Conservation (phyloP, 371 early-diverging fungal genomes). For the Mucor racemosus region DNA sequence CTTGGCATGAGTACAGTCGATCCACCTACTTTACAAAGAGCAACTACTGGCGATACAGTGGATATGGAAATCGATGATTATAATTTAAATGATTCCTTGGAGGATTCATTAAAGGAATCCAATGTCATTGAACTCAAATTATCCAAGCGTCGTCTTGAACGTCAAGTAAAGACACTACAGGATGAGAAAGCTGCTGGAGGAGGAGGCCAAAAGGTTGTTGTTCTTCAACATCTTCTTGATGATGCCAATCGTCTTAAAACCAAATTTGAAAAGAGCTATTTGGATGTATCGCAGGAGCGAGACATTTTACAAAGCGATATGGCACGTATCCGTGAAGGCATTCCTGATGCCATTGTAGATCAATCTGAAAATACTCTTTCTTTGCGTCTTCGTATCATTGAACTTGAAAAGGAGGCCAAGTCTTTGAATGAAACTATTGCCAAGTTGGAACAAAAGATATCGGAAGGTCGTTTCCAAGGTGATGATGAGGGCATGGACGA, state of each 20-base stretch:
- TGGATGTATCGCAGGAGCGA: slow-evolving; percentile 70
- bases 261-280: slow-evolving; percentile 77
- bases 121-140: slow-evolving; percentile 61
- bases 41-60: slow-evolving; percentile 16
- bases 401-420: slow-evolving; percentile 54
- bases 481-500: slow-evolving; percentile 43
- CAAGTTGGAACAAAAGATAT: slow-evolving; percentile 38
- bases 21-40: slow-evolving; percentile 11
- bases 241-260: slow-evolving; percentile 73
- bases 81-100: slow-evolving; percentile 43
- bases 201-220: slow-evolving; percentile 51
- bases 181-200: slow-evolving; percentile 63
- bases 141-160: slow-evolving; percentile 78
- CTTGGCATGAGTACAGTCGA: slow-evolving; percentile 48
- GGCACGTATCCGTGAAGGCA: slow-evolving; percentile 62
- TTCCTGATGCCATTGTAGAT: slow-evolving; percentile 48
- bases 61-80: slow-evolving; percentile 51
- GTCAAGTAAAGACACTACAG: slow-evolving; percentile 67
- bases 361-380: slow-evolving; percentile 43
- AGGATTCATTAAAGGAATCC: slow-evolving; percentile 57
- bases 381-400: slow-evolving; percentile 43
- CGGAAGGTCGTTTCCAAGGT: slow-evolving; percentile 44
- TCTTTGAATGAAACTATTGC: slow-evolving; percentile 33
- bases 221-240: slow-evolving; percentile 72
- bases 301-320: slow-evolving; percentile 76